These are phyloP conservation scores for Mycena belliarum DNA, from an alignment of 768 basidiomycete species.

Conservation along the genomic window DNA sequence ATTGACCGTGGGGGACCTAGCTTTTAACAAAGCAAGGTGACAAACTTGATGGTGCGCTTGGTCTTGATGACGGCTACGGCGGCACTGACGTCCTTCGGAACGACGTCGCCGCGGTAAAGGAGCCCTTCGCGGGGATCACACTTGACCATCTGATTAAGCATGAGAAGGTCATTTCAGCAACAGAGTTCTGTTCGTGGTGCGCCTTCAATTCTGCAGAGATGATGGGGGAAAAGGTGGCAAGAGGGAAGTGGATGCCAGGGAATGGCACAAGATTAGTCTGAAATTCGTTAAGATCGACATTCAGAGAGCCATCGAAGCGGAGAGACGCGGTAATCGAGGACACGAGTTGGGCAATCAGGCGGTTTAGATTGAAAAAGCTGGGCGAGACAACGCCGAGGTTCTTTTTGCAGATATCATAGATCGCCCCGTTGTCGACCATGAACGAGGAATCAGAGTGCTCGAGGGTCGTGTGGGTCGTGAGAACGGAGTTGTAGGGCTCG, in stretches of 20 bases:
- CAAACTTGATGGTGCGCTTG: too few species aligned
- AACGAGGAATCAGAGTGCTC: slow-evolving; percentile 99
- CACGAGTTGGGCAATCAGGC: slow-evolving; percentile 97
- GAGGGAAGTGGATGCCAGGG: slow-evolving; percentile 98
- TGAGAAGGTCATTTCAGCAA: too few species aligned
- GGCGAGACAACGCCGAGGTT: slow-evolving; percentile 83
- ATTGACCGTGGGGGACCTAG: too few species aligned
- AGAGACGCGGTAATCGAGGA: slow-evolving; percentile 92
- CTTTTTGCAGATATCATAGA: slow-evolving; percentile 99
- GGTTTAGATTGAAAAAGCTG: slow-evolving; percentile 90
- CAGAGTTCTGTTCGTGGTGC: too few species aligned
- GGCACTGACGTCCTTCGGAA: too few species aligned
- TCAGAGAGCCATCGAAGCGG: too few species aligned
- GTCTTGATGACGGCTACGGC: too few species aligned
- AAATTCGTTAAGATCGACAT: too few species aligned
- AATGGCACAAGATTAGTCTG: slow-evolving; percentile 37
- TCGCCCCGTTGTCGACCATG: slow-evolving; percentile 96
- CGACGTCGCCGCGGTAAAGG: too few species aligned
- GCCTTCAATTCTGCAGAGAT: slow-evolving; percentile 33
- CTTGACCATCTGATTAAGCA: too few species aligned
- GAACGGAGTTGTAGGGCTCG: slow-evolving; percentile 95
- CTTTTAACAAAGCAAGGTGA: too few species aligned
- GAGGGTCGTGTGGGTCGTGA: slow-evolving; percentile 97
- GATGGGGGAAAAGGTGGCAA: slow-evolving; percentile 94
- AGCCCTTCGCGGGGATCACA: too few species aligned